These are phyloP conservation scores for Carex sylvatica DNA, from an alignment of 202 grass and related monocot genomes.

Conservation along the genomic window DNA sequence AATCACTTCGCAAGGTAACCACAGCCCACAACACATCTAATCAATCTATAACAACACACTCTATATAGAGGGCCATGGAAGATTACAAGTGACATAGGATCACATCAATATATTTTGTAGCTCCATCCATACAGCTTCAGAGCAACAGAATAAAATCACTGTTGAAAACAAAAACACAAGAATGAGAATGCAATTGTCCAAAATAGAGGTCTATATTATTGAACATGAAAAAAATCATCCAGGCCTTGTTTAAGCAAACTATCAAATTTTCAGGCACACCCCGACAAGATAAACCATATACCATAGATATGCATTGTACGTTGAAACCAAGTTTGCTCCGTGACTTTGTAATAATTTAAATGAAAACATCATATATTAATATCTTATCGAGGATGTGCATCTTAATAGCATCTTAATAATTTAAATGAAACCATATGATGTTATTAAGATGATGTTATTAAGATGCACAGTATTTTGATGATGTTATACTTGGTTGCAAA, in stretches of 20 bases:
- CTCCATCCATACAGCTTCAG: not conserved
- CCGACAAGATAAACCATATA: too few species aligned
- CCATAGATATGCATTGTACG: too few species aligned
- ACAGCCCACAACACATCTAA: conserved; percentile 14
- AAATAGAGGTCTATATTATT: not conserved
- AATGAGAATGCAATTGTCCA: not conserved
- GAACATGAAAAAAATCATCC: not conserved
- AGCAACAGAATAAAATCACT: conserved; percentile 11
- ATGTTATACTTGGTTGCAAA: too few species aligned
- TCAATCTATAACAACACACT: not conserved
- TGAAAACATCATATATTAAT: too few species aligned
- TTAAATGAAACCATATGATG: too few species aligned
- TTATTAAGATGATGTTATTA: too few species aligned
- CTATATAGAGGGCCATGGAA: not conserved
- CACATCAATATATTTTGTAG: conserved; percentile 2
- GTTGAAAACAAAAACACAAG: conserved; percentile 6
- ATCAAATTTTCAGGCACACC: too few species aligned
- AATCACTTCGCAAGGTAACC: not conserved
- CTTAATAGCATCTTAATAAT: too few species aligned
- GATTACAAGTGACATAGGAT: not conserved
- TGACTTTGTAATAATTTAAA: not conserved
- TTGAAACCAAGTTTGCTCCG: too few species aligned
- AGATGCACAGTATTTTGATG: too few species aligned
- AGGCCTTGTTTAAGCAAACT: not conserved
- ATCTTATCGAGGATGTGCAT: too few species aligned